phyloP scores from a whole-genome alignment of 2,329 filamentous ascomycete species.

The Cladosporium sp. region DNA sequence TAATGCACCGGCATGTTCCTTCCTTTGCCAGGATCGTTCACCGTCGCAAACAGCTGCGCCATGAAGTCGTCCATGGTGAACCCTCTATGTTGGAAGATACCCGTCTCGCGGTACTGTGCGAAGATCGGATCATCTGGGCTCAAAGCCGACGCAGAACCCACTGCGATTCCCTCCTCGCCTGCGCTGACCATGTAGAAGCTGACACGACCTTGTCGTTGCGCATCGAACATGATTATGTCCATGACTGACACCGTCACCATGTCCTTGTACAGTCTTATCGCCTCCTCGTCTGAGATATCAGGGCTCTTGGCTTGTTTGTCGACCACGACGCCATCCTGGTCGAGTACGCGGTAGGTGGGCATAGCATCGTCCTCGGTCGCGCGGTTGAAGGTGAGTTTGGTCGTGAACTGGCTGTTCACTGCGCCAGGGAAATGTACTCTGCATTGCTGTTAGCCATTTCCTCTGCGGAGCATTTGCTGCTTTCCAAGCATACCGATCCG shows the following conservation, averaged over 20 bases:
- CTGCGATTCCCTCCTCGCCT: conserved; percentile 89
- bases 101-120: conserved; percentile 91
- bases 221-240: conserved; percentile 98
- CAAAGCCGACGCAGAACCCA: conserved; percentile 83
- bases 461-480: background rate
- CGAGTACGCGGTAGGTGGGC: conserved; percentile 87
- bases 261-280: conserved; percentile 61
- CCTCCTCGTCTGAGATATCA: conserved; percentile 65
- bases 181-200: conserved; percentile 97
- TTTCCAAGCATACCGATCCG: conserved; percentile 54
- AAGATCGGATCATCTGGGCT: conserved; percentile 87
- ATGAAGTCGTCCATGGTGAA: conserved; percentile 89
- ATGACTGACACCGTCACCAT: conserved; percentile 76
- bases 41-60: conserved; percentile 90
- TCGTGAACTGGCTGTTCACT: conserved; percentile 89
- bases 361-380: conserved; percentile 73
- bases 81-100: conserved; percentile 85
- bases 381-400: conserved; percentile 72
- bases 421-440: conserved; percentile 84
- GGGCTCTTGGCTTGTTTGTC: conserved; percentile 68
- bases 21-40: conserved; percentile 74
- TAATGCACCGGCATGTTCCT: conserved; percentile 99
- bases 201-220: conserved; percentile 87
- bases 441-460: background rate
- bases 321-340: conserved; percentile 82